A percentile compares a stretch with the other conserved stretches of the same genome.
These are phyloP conservation scores for Boletus putidus DNA, from an alignment of 1,284 basidiomycete species.

Conservation along the genomic window DNA sequence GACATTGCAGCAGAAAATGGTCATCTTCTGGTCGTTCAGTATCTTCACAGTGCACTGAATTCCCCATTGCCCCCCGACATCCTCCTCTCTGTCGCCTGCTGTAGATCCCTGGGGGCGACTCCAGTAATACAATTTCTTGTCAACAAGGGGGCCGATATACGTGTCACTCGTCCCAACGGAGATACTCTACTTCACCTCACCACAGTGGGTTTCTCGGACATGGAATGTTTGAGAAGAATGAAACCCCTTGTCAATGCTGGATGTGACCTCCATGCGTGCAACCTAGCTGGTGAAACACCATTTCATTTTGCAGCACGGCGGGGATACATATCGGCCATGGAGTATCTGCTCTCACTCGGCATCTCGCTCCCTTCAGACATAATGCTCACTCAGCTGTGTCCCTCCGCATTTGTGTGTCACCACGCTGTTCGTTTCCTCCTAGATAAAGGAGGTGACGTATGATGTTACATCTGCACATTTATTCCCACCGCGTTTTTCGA, in stretches of 20 bases:
- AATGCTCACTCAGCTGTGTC: neutral
- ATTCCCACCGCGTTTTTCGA: too few species aligned
- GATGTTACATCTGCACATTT: too few species aligned
- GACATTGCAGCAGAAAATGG: neutral
- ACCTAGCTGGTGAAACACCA: neutral
- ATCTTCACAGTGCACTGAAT: neutral
- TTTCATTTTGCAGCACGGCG: neutral
- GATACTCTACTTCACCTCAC: conserved; percentile 11
- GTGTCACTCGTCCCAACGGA: neutral
- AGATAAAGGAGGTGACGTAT: too few species aligned
- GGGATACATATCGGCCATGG: neutral
- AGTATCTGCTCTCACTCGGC: conserved; percentile 9
- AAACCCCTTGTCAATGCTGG: conserved; percentile 9
- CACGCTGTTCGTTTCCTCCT: too few species aligned
- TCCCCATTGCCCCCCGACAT: neutral
- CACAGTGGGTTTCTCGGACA: neutral
- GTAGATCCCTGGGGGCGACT: too few species aligned
- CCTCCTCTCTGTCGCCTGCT: neutral
- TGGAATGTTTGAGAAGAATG: neutral
- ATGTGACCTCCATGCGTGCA: conserved; percentile 3
- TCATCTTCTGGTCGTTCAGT: neutral
- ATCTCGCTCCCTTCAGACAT: neutral
- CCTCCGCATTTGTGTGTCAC: too few species aligned
- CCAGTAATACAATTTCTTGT: conserved; percentile 4
- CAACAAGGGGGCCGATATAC: neutral